Evolutionary conservation across 306 rosid genomes (phyloP).

Genomic region (Prunus fruticosa): DNA sequence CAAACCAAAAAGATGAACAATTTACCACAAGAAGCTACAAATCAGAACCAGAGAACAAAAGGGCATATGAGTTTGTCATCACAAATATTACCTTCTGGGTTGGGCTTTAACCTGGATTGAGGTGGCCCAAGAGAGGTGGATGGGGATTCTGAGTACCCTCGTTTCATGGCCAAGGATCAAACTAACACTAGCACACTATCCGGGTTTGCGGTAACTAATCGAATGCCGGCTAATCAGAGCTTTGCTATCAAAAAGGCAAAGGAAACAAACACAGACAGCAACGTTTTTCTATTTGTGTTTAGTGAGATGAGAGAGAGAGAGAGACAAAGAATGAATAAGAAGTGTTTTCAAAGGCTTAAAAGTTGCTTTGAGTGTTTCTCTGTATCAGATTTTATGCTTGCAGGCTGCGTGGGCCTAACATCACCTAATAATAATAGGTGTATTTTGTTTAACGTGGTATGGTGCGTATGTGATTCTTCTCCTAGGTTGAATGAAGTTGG

Average conservation of each 20-base stretch:
- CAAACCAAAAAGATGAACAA: constrained; percentile 18
- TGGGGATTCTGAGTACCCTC: constrained; percentile 71
- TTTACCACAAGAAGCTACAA: constrained; percentile 16
- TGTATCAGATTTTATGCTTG: background rate
- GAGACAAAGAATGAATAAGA: background rate
- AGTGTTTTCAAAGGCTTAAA: background rate
- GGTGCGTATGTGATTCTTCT: background rate
- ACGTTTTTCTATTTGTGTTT: background rate
- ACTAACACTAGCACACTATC: constrained; percentile 1
- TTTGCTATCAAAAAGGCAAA: background rate
- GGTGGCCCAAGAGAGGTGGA: constrained; percentile 76
- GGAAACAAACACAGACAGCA: background rate
- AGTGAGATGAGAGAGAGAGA: background rate
- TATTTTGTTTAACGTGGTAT: constrained; percentile 3
- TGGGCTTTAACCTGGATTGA: constrained; percentile 67
- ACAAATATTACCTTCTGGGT: constrained; percentile 68
- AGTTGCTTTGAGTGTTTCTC: background rate
- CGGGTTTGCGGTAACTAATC: constrained; percentile 6
- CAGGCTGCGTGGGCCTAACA: constrained; percentile 10
- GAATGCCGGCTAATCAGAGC: constrained; percentile 10
- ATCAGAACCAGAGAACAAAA: constrained; percentile 18
- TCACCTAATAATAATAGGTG: background rate
- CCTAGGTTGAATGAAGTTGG: background rate
- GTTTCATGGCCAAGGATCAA: constrained; percentile 58
- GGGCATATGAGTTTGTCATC: background rate